Conservation (phyloP, 257 asterid genomes). For the Galeopsis tetrahit region DNA sequence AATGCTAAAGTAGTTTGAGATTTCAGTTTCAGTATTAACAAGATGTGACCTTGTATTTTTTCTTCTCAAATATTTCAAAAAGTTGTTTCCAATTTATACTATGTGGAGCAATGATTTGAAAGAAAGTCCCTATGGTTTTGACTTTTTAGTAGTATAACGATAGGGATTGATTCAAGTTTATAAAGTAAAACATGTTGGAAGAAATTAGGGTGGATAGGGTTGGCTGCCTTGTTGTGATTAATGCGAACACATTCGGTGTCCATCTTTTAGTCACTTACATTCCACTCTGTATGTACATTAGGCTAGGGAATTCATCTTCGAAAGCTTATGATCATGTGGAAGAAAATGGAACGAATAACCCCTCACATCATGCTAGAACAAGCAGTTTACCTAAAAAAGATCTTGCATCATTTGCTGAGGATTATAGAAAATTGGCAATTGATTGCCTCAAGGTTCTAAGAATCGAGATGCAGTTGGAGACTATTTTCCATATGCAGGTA, state of each 20-base stretch:
- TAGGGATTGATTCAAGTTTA: background rate
- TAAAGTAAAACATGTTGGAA: conserved; percentile 11
- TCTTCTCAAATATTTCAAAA: conserved; percentile 12
- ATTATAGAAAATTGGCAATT: conserved; percentile 86
- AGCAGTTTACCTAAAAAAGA: conserved; percentile 73
- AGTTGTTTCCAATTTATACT: conserved; percentile 15
- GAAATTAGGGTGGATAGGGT: conserved; percentile 19
- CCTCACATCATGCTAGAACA: conserved; percentile 59
- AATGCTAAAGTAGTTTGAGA: conserved; percentile 7
- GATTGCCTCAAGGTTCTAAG: conserved; percentile 98
- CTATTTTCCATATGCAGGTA: conserved; percentile 97
- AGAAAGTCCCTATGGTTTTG: conserved; percentile 4
- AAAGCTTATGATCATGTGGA: conserved; percentile 62
- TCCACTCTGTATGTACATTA: conserved; percentile 37
- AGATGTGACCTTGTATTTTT: conserved; percentile 29
- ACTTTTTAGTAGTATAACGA: conserved; percentile 8
- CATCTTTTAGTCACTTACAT: conserved; percentile 31
- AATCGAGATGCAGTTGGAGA: conserved; percentile 94
- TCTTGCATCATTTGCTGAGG: conserved; percentile 89
- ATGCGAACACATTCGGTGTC: conserved; percentile 14
- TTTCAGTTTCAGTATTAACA: conserved; percentile 13
- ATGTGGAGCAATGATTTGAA: conserved; percentile 15
- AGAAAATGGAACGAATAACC: conserved; percentile 56
- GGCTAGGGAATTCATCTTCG: conserved; percentile 77
- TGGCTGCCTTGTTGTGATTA: conserved; percentile 23